Evolutionary conservation across 31 red algal genomes (phyloP), one percentile per base, ranked within the genome.

Genomic region (Bonnemaisonia californica): DNA sequence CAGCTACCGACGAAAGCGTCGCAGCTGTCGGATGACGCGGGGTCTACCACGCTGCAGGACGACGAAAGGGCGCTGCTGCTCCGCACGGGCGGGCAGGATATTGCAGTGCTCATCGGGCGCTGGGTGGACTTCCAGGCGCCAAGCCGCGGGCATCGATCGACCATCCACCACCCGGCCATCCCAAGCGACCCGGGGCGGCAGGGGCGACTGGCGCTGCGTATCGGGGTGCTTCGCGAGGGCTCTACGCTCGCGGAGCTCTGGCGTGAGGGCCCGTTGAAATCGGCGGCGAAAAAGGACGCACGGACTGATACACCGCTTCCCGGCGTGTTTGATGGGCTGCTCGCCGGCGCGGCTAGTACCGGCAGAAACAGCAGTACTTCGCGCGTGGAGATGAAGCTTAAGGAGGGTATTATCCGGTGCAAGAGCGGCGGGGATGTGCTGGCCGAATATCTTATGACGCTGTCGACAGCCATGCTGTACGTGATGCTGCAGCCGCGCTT

Each of bases 401-500:
- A 31, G 22, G 37, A 38, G 28, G 36, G 36, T 2, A 47, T 18
- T 1, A 9, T 79, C 3, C 31, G 28, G n/a, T 48, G 55, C 4
- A 42, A 39, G 28, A 22, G 45, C 47, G 59, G 8, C 18, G 42
- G 37, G 30, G 51, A 64, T 64, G 36, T 61, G 1, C 59, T 79
- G 47, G 4, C 37, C 3, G 59, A 16, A 39, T 66, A 48, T 31
- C 76, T 79, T 21, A 41, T 78, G 23, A 64, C 58, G 5, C 41
- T 41, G 3, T 60, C 57, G 11, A 56, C 76, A 19, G 76, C 76
- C 3, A 29, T 56, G 56, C 60, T 79, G n/a, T 79, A 48, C 47
- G 76, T 47, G 1, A 47, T 4, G 28, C 29, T 79, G 21, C 76
- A 79, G 35, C 57, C 57, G 22, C 58, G 76, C 18, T 79, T 48